Evolutionary conservation across 1,139 yeast genomes (phyloP), one percentile per base, ranked within the genome.

Genomic region (Candida smagusa): DNA sequence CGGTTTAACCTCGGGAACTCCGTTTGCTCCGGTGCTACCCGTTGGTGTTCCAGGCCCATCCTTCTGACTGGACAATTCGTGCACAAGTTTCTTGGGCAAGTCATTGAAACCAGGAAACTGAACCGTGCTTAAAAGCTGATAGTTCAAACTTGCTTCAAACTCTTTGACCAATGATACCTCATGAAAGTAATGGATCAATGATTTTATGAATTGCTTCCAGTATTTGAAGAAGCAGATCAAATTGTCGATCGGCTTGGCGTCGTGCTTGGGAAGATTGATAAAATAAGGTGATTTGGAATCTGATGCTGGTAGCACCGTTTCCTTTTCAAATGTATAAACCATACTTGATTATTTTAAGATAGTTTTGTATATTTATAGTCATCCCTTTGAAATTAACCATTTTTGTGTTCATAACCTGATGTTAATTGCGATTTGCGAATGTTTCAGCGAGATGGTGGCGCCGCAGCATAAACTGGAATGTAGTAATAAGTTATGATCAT

Each of bases 201-300:
- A 79, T 49, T 79, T 80, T 45, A 84, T 68, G 43, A 84, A 74
- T 56, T 77, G 77, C 52, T 83, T 79, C 88, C 90, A 84, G 40
- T 76, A 72, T 43, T 80, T 79, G 58, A 84, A 84, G 51, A 84
- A 68, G 39, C 68, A 74, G 38, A 76, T 59, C 50, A 77, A 61
- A 37, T 68, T 68, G 47, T 75, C 79, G 13, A 75, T 67, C 2
- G 82, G 82, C 39, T 54, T 64, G 22, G 73, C 54, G 40, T 68
- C 73, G 37, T 52, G 55, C 2, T 56, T 45, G 2, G 77, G 77
- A 11, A 71, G 54, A 37, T 68, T 69, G 37, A 60, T 49, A 44
- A 56, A 63, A 53, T 63, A 71, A 3, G 77, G 77, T 9, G 71
- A 64, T 30, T 51, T 48, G 21, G 61, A 58, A 42, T 71, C 63